Percentiles rank a stretch among this genome's conserved stretches.
Conservation (phyloP, 2,329 filamentous ascomycete species). For the Colletotrichum simmondsii region DNA sequence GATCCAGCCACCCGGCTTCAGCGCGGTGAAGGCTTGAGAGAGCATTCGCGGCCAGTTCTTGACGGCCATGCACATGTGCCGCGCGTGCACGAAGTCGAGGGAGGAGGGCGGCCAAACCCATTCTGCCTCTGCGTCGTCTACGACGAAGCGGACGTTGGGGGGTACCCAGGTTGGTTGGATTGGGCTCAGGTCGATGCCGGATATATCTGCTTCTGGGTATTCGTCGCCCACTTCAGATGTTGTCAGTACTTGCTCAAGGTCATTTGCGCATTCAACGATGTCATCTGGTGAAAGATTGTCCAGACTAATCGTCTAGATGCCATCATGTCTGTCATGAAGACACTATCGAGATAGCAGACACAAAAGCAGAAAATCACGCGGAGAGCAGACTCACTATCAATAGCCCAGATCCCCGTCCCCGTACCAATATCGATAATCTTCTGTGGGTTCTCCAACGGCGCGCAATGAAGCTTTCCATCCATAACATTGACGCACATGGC, state of each 20-base stretch:
- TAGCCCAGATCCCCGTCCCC: conserved; percentile 56
- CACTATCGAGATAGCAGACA: background rate
- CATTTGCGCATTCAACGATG: background rate
- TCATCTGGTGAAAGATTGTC: background rate
- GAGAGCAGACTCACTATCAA: conserved; percentile 44
- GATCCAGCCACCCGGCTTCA: conserved; percentile 57
- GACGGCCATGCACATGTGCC: conserved; percentile 53
- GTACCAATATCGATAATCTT: conserved; percentile 56
- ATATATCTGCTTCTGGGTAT: conserved; percentile 49
- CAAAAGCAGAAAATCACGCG: conserved; percentile 18
- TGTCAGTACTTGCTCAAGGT: background rate
- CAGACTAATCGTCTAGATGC: background rate
- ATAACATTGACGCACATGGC: conserved; percentile 45
- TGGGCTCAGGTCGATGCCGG: conserved; percentile 51
- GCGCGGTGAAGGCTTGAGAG: conserved; percentile 43
- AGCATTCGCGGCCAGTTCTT: conserved; percentile 44
- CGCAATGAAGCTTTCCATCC: conserved; percentile 47
- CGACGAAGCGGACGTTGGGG: conserved; percentile 51
- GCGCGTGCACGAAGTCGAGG: conserved; percentile 43
- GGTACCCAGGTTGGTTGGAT: conserved; percentile 53
- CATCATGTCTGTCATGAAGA: background rate
- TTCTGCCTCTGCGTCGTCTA: conserved; percentile 46
- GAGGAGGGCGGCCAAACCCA: conserved; percentile 40
- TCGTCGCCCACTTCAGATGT: conserved; percentile 44
- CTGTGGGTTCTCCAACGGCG: conserved; percentile 47